phyloP scores from a whole-genome alignment of 192 early-diverging fungal genomes.

The Entomortierella lignicola region DNA sequence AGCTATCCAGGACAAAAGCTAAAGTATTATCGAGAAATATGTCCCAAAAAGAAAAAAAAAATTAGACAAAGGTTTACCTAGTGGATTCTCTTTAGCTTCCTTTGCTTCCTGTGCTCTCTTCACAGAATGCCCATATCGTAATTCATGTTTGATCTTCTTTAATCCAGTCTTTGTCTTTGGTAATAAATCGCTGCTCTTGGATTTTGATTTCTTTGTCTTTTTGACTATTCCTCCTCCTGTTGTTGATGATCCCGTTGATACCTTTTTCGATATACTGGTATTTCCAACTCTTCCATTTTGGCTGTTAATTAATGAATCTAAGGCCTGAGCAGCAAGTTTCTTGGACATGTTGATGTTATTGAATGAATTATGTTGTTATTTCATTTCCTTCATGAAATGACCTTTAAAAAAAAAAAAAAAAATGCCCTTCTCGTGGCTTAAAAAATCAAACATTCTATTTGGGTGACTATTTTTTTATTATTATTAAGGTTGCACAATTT shows the following conservation, averaged over 20 bases:
- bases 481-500: no score
- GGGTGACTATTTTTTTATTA: no score
- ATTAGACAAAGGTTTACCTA: slow-evolving; percentile 30
- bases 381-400: background rate
- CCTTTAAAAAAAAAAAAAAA: slow-evolving; percentile 7
- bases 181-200: slow-evolving; percentile 19
- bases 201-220: slow-evolving; percentile 8
- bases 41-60: background rate
- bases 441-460: no score
- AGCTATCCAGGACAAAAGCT: background rate
- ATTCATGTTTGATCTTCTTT: slow-evolving; percentile 59
- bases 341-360: slow-evolving; percentile 28
- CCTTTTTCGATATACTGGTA: background rate
- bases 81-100: slow-evolving; percentile 55
- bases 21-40: background rate
- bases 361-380: background rate
- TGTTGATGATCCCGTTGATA: background rate
- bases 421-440: slow-evolving; percentile 2
- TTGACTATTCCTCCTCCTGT: slow-evolving; percentile 7
- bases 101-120: slow-evolving; percentile 42
- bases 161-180: slow-evolving; percentile 58
- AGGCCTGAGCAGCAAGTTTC: slow-evolving; percentile 50
- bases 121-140: slow-evolving; percentile 56
- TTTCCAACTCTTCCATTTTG: background rate
- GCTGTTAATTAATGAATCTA: slow-evolving; percentile 29